A percentile compares a stretch with the other conserved stretches of the same genome.
Conservation (phyloP, 352 stramenopile genomes). For the Phytophthora palmivora region DNA sequence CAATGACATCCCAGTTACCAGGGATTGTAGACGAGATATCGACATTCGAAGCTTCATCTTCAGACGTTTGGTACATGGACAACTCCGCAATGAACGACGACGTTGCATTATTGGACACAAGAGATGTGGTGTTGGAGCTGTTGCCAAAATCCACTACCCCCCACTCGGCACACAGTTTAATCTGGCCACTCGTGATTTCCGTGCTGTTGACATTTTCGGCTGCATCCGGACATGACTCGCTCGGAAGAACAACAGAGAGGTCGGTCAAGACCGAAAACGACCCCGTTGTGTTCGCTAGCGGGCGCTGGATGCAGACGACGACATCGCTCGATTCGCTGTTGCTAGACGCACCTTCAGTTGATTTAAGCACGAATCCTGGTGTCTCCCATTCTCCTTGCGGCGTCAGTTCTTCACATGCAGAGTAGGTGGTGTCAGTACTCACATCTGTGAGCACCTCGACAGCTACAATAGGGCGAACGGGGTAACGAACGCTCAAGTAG, state of each 20-base stretch:
- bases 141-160: conserved; percentile 23
- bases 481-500: conserved; percentile 44
- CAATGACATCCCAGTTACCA: conserved; percentile 35
- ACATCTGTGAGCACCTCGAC: conserved; percentile 44
- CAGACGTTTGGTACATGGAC: conserved; percentile 31
- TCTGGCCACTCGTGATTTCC: conserved; percentile 31
- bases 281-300: conserved; percentile 20
- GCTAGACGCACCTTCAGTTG: conserved; percentile 9
- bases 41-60: conserved; percentile 23
- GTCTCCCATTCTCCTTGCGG: conserved; percentile 30
- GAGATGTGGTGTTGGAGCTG: conserved; percentile 11
- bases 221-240: conserved; percentile 19
- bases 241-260: conserved; percentile 29
- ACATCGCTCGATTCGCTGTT: conserved; percentile 30
- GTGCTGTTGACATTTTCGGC: conserved; percentile 15
- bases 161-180: conserved; percentile 40
- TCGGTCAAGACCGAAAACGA: conserved; percentile 28
- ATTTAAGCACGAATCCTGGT: conserved; percentile 34
- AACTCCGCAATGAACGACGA: conserved; percentile 38
- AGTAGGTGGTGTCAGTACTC: conserved; percentile 23
- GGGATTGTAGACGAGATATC: conserved; percentile 29
- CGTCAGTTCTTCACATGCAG: conserved; percentile 28
- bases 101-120: conserved; percentile 21
- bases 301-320: conserved; percentile 39
- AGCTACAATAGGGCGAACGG: conserved; percentile 41